Base-by-base conservation (phyloP, 495 filamentous ascomycete genomes). In the Margaritispora aquatica region DNA sequence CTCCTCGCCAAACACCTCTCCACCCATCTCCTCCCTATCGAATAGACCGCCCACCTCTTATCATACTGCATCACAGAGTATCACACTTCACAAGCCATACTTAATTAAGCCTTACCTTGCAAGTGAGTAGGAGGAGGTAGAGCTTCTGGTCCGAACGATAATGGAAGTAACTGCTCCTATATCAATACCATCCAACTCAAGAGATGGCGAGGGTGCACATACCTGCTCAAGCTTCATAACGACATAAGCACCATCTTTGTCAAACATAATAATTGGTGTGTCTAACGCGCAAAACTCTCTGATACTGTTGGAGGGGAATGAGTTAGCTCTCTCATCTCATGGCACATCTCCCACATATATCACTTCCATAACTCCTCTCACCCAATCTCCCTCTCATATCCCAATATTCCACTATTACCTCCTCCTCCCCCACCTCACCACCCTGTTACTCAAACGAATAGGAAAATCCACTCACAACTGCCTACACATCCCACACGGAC, bases 241-340 rank as follows among this genome's bases (percentile, higher is more conserved):
- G 9, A 79, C 77, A 61, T 80, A 88, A 26, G 83, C 76, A 2
- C 83, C 85, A 46, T 89, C 77, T 55, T 79, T 85, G 68, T 92
- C 90, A 70, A 90, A 92, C 94, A 98, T 93, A 66, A 96, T 86
- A n/a, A 97, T 80, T 0, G 91, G 93, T 51, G 80, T 83, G 0
- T 75, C 73, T 17, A 84, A 67, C 7, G 79, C 71, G 55, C 83
- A 86, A 66, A 95, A 95, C 70, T 95, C 90, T 51, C 88, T 80
- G 59, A 95, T 90, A 64, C 88, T 91, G 61, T 57, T 1, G 21
- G 1, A 1, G 26, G 46, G 26, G n/a, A 21, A 9, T 48, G 26
- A 24, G 7, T 41, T 1, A 24, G 10, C 7, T 10, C n/a, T 29
- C 24, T 51, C 10, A 34, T 34, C 15, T 36, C 17, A 44, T 44